These are phyloP conservation scores for Glaciozyma martinii DNA, from an alignment of 768 basidiomycete genomes.

Conservation along the genomic window DNA sequence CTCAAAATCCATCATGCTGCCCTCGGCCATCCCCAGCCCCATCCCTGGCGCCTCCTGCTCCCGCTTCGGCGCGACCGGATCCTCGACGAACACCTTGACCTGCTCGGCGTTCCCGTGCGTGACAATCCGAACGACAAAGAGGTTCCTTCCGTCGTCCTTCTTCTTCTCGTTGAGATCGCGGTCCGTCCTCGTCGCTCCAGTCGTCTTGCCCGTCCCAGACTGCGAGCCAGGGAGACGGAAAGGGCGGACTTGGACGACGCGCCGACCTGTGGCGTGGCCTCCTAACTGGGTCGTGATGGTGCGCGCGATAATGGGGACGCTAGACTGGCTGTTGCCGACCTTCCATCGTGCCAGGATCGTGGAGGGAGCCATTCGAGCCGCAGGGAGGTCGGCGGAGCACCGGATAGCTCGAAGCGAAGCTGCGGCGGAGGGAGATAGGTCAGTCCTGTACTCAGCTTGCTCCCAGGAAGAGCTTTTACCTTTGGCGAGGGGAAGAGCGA, in stretches of 20 bases:
- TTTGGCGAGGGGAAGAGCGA: too few relatives aligned
- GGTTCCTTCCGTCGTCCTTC: slow-evolving; percentile 19
- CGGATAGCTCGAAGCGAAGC: not conserved
- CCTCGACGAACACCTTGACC: slow-evolving; percentile 20
- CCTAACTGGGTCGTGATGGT: slow-evolving; percentile 10
- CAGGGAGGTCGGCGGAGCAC: not conserved
- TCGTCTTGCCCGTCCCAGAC: not conserved
- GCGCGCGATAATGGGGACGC: slow-evolving; percentile 16
- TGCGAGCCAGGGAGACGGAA: slow-evolving; percentile 6
- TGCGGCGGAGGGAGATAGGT: not conserved
- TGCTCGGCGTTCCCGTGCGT: not conserved
- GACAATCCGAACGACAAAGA: slow-evolving; percentile 20
- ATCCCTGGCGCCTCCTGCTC: slow-evolving; percentile 2
- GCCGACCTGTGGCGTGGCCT: slow-evolving; percentile 4
- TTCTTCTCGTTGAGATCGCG: not conserved
- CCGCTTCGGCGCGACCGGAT: slow-evolving; percentile 14
- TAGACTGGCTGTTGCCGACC: slow-evolving; percentile 10
- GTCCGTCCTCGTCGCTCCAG: not conserved
- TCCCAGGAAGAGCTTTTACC: not conserved
- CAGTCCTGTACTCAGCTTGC: not conserved
- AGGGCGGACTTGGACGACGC: slow-evolving; percentile 18
- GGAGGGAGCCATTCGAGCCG: not conserved
- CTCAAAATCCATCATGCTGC: too few relatives aligned
- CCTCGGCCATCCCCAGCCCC: not conserved
- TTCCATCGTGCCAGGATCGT: slow-evolving; percentile 26